Evolutionary conservation across 495 filamentous ascomycete species (phyloP), one percentile per base, ranked within the genome.

Genomic region (Xylaria castorea): DNA sequence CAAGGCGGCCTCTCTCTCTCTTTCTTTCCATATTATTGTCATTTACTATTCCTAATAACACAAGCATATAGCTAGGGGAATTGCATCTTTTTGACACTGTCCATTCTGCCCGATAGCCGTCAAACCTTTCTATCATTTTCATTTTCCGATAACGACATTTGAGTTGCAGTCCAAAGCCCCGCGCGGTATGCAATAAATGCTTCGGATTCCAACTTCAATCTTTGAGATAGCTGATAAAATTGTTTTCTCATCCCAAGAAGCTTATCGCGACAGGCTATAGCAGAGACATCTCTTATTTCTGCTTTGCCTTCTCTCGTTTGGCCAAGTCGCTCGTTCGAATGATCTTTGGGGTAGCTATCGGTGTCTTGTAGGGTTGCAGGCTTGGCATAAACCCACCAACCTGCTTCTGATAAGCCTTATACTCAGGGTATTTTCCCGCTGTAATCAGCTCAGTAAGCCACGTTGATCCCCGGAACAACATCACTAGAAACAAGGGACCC

Each of bases 381-480:
- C 85, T 91, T 20, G 96, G 97, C 20, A 97, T 77, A 76, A 97
- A 97, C 72, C 87, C 92, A 22, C 93, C 92, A 44, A 98, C 93
- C 66, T 87, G 85, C 75, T 86, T 85, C 82, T 97, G 93, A 81
- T 99, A 99, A 58, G 92, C 86, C 72, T 82, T 82, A 81, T 99
- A 99, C 76, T 97, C 93, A 20, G 91, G 86, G 81, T 99, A 99
- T 81, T 98, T 99, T 57, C 82, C 83, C 0, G 88, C 82, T 8
- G 89, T 94, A 74, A 98, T 92, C 30, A 82, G 76, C 84, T 98
- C 97, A 1, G 97, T 98, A 65, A 99, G 86, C 84, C 87, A 90
- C 1, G 93, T 95, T 73, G 93, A 97, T 2, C 87, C 93, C 81
- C 97, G 94, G 82, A 99, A 99, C 44, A 99, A 85, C 65, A 90